Evolutionary conservation across 768 basidiomycete genomes (phyloP), one percentile per base, ranked within the genome.

Genomic region (Leccinum aurantiacum): DNA sequence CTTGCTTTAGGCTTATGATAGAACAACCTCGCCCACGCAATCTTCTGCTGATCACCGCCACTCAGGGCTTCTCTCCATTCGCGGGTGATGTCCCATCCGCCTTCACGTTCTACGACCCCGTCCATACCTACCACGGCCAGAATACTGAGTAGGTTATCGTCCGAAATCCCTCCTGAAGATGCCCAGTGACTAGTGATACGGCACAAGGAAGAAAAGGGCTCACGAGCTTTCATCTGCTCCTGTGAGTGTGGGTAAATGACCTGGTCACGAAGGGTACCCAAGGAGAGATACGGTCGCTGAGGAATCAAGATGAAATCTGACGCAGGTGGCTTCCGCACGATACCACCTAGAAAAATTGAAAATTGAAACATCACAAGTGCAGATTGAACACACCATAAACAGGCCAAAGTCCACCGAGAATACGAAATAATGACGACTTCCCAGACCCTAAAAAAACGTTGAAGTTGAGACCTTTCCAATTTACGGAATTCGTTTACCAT

Each of bases 11-110:
- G 96, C 59, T 82, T 79, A 70, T 98, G 96, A 73, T 99, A 99
- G 71, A 98, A 99, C 65, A 99, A 74, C 65, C 96, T 79, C 13
- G 94, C 96, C 94, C 96, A 98, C 0, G 96, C 96, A 59, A 98
- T 90, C 76, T 95, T 88, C 76, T 98, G 95, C 73, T 98, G 93
- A 73, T 97, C 96, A 19, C 95, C 95, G 1, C 96, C 95, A 69
- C 91, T 94, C 35, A 98, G 76, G 3, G 91, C 84, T 71, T 97
- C 95, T 63, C 93, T 84, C 96, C 96, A 98, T 69, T 98, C 96
- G 52, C 88, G 82, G n/a, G 83, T 80, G 8, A 81, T 79, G 67
- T 91, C 90, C 95, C 95, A 98, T 13, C 96, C 96, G n/a, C 96
- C 96, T 75, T 98, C 96, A 25, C 95, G 84, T 67, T 93, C 91